Evolutionary conservation across 2,329 filamentous ascomycete species (phyloP), one percentile per base, ranked within the genome.

Genomic region (Alternaria rosae): DNA sequence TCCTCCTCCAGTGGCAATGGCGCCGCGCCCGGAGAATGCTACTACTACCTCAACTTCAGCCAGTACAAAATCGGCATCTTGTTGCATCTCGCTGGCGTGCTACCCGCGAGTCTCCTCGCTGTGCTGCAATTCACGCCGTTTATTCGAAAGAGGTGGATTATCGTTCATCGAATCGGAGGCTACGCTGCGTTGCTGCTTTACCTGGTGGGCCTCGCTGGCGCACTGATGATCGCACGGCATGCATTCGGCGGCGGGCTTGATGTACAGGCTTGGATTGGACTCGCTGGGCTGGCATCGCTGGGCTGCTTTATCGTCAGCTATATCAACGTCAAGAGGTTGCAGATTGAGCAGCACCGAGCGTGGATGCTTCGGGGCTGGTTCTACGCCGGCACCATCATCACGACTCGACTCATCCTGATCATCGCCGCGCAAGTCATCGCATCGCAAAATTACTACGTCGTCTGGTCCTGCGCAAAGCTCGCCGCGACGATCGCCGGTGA

Each of bases 141-240:
- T 25, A 79, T 83, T 52, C 77, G 82, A 1, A 81, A 86, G 66
- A 84, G 81, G 65, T 69, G 77, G 54, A 76, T 87, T 2, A 61
- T 86, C 2, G 72, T 89, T 21, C 89, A 91, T 70, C 85, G 88
- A 1, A 81, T 90, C 57, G 87, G 85, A 54, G 89, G 89, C 2
- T 89, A 89, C 62, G 35, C 85, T 5, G 73, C 88, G 54, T 60
- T 87, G 0, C 57, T 86, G 0, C 77, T 90, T 0, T 78, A 84
- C 2, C 26, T 84, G 0, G 57, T 84, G 5, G 78, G 80, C 13
- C 83, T 84, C 3, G 78, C 79, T 0, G 85, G 85, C 0, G 86
- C 84, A 0, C 64, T 89, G 1, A 85, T 89, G 79, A 84, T 89
- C 20, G 76, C 80, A 0, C 80, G 82, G 0, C 79, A 79, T 26